Base-by-base conservation (phyloP, 2,329 filamentous ascomycete species). In the Tricladium varicosporioides region DNA sequence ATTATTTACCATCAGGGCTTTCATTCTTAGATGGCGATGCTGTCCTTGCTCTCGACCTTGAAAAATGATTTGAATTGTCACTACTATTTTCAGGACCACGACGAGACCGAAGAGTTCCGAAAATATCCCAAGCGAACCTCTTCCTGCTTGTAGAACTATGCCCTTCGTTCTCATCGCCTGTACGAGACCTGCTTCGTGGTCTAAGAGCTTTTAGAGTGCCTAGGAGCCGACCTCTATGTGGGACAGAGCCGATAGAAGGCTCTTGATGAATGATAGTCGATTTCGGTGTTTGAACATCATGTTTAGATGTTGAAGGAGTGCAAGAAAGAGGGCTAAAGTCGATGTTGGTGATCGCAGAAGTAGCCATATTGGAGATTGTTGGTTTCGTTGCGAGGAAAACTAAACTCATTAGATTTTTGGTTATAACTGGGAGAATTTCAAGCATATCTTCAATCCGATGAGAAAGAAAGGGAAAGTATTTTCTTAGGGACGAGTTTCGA, bases 81-180 rank as follows among this genome's bases (percentile, higher is more conserved):
- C 22, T 18, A 14, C 48, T 48, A 2, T 11, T 40, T 32, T 31
- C 31, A 14, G 44, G 50, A n/a, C 19, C 19, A 31, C 51, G 48
- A 10, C 48, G 54, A 48, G 48, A 53, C 36, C 48, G 31, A 5
- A 56, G 13, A 40, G 52, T 54, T 10, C 46, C 48, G 16, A 65
- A 58, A 22, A 66, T 40, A 18, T 64, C 56, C 22, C 57, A 55
- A n/a, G 61, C 50, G 15, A 60, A 60, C 13, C 60, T 64, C 13
- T 51, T 58, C n/a, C 58, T 57, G 13, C 33, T 51, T 7, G 53
- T 19, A 1, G 48, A 45, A 18, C 14, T 55, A 14, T 53, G 54
- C 40, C 44, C 59, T 22, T 19, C 52, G 44, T 54, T 52, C 5
- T 57, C 58, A 13, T 57, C 51, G n/a, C 45, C 40, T 10, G 27